Evolutionary conservation across 2,329 filamentous ascomycete genomes (phyloP).

Genomic region (Bipolaris victoriae): DNA sequence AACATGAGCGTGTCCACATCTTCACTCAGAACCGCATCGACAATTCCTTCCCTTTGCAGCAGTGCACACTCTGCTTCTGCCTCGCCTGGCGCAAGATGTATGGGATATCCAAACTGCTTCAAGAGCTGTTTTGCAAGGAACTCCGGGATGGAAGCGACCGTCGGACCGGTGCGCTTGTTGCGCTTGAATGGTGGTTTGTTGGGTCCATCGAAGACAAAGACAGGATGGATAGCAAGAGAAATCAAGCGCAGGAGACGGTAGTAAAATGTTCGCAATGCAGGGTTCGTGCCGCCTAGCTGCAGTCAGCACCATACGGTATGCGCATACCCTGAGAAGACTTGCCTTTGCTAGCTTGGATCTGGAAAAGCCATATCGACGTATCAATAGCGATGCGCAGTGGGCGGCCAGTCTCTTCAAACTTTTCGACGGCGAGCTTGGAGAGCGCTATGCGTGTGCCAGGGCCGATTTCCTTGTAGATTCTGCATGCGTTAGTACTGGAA

Average conservation of each 20-base stretch:
- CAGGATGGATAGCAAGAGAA: constrained; percentile 76
- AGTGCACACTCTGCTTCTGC: constrained; percentile 95
- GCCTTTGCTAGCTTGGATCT: constrained; percentile 82
- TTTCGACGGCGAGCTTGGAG: constrained; percentile 79
- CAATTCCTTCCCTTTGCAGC: constrained; percentile 72
- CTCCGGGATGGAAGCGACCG: constrained; percentile 70
- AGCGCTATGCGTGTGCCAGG: constrained; percentile 79
- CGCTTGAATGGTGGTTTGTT: constrained; percentile 88
- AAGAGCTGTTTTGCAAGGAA: constrained; percentile 84
- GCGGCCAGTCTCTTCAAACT: constrained; percentile 70
- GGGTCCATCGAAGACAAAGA: constrained; percentile 90
- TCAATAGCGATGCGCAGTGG: constrained; percentile 90
- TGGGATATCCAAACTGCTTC: constrained; percentile 80
- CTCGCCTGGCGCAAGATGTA: constrained; percentile 89
- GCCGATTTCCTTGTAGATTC: constrained; percentile 90
- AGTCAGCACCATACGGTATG: constrained; percentile 18
- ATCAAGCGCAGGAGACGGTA: constrained; percentile 84
- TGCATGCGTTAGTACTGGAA: constrained; percentile 49
- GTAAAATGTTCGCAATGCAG: constrained; percentile 88
- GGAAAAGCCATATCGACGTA: constrained; percentile 96
- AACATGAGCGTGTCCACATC: constrained; percentile 99
- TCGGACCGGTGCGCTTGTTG: constrained; percentile 72
- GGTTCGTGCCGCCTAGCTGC: constrained; percentile 76
- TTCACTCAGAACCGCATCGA: constrained; percentile 89
- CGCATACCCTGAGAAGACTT: constrained; percentile 9